Evolutionary conservation across 306 rosid genomes (phyloP).

Genomic region (Chamaecrista fasciculata): DNA sequence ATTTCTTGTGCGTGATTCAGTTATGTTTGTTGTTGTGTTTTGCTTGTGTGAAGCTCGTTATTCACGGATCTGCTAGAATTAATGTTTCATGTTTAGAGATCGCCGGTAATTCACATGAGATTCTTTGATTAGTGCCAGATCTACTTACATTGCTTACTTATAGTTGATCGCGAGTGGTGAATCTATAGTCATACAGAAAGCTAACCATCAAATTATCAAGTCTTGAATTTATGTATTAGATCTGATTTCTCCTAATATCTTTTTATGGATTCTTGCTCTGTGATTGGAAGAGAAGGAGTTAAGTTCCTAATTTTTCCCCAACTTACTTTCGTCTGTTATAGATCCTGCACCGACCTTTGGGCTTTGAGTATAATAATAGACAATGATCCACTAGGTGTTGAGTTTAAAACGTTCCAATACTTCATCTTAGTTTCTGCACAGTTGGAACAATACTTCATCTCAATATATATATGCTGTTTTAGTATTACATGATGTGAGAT

Average conservation of each 20-base stretch:
- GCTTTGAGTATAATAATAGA: background rate
- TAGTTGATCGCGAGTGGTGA: slow-evolving; percentile 31
- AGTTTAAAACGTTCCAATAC: background rate
- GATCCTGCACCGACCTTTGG: background rate
- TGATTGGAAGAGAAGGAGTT: slow-evolving; percentile 16
- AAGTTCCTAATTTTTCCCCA: background rate
- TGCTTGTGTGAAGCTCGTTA: slow-evolving; percentile 8
- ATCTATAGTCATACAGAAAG: slow-evolving; percentile 11
- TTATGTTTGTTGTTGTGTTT: background rate
- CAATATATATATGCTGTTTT: no score
- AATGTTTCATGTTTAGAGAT: slow-evolving; percentile 4
- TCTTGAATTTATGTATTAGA: slow-evolving; percentile 32
- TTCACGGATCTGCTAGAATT: slow-evolving; percentile 40
- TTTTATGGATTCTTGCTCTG: slow-evolving; percentile 9
- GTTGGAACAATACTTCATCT: background rate
- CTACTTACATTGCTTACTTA: slow-evolving; percentile 17
- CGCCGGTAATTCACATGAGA: background rate
- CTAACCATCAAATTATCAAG: slow-evolving; percentile 8
- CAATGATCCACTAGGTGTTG: background rate
- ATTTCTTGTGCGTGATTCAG: slow-evolving; percentile 11
- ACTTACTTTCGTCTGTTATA: slow-evolving; percentile 5
- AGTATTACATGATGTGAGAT: background rate
- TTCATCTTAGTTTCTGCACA: background rate
- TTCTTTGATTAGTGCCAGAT: slow-evolving; percentile 34
- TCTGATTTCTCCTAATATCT: slow-evolving; percentile 29